Evolutionary conservation across 257 asterid genomes (phyloP).

Genomic region (Jacaranda copaia): DNA sequence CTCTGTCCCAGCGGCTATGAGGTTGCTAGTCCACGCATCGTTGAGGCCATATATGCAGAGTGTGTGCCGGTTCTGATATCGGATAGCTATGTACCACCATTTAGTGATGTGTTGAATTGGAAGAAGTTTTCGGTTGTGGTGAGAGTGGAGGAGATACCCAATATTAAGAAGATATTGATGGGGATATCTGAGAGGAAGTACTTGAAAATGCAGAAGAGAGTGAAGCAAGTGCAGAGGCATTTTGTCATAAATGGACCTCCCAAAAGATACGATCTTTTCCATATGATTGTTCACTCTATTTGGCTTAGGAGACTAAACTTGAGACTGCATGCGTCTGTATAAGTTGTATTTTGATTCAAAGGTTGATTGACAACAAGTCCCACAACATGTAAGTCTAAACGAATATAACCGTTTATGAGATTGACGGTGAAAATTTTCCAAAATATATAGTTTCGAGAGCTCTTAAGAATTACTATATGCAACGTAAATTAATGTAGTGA

Average conservation of each 20-base stretch:
- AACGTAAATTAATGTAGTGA: too few relatives aligned
- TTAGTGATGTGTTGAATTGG: slow-evolving; percentile 71
- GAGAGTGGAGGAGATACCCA: slow-evolving; percentile 53
- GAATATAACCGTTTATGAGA: too few relatives aligned
- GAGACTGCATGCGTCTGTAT: slow-evolving; percentile 25
- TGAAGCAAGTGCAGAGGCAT: slow-evolving; percentile 67
- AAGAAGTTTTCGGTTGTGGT: slow-evolving; percentile 52
- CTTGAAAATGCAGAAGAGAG: slow-evolving; percentile 50
- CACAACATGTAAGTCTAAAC: too few relatives aligned
- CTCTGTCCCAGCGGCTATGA: slow-evolving; percentile 81
- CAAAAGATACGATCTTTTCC: slow-evolving; percentile 65
- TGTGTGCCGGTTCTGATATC: slow-evolving; percentile 72
- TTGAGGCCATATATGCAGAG: slow-evolving; percentile 74
- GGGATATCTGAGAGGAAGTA: slow-evolving; percentile 58
- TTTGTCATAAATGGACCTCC: slow-evolving; percentile 64
- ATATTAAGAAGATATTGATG: slow-evolving; percentile 51
- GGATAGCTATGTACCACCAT: slow-evolving; percentile 53
- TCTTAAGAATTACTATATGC: not conserved
- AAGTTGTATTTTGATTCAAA: not conserved
- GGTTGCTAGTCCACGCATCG: slow-evolving; percentile 75
- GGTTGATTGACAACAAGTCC: not conserved
- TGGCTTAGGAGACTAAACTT: slow-evolving; percentile 77
- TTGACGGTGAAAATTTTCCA: too few relatives aligned
- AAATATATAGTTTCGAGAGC: not conserved
- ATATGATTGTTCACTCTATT: slow-evolving; percentile 74